Evolutionary conservation across 768 basidiomycete species (phyloP).

Genomic region (Tulasnella sp.): DNA sequence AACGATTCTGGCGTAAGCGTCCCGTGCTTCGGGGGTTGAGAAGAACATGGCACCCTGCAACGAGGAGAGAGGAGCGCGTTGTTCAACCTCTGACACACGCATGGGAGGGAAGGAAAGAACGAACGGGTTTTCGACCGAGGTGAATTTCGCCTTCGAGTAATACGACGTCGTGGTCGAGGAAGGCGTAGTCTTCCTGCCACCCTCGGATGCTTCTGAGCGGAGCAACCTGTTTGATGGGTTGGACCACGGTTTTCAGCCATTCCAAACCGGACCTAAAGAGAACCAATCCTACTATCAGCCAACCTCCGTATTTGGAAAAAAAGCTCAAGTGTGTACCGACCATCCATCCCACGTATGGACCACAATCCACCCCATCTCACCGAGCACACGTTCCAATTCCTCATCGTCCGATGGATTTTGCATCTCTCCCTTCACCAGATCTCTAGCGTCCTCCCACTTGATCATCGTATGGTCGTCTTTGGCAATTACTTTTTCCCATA

Average conservation of each 20-base stretch:
- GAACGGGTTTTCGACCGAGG: constrained; percentile 38
- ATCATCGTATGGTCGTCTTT: constrained; percentile 32
- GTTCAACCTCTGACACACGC: background rate
- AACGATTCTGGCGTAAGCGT: constrained; percentile 38
- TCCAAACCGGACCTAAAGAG: constrained; percentile 42
- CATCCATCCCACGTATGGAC: constrained; percentile 42
- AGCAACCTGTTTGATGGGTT: constrained; percentile 40
- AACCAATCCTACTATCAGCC: background rate
- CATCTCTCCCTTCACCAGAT: constrained; percentile 23
- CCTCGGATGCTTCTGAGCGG: constrained; percentile 40
- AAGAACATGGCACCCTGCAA: constrained; percentile 36
- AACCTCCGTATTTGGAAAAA: background rate
- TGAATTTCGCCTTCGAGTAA: constrained; percentile 44
- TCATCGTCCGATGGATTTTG: constrained; percentile 33
- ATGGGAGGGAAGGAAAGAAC: background rate
- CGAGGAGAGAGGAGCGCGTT: background rate
- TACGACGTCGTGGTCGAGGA: constrained; percentile 39
- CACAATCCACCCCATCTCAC: constrained; percentile 41
- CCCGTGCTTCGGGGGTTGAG: constrained; percentile 36
- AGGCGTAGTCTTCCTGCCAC: constrained; percentile 41
- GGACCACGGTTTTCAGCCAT: constrained; percentile 42
- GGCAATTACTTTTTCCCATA: background rate
- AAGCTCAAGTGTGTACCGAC: constrained; percentile 36
- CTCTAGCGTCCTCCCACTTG: constrained; percentile 35
- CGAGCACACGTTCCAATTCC: constrained; percentile 37